These are phyloP conservation scores for Lobosporangium transversale DNA, from an alignment of 192 early-diverging fungal genomes.

Conservation along the genomic window DNA sequence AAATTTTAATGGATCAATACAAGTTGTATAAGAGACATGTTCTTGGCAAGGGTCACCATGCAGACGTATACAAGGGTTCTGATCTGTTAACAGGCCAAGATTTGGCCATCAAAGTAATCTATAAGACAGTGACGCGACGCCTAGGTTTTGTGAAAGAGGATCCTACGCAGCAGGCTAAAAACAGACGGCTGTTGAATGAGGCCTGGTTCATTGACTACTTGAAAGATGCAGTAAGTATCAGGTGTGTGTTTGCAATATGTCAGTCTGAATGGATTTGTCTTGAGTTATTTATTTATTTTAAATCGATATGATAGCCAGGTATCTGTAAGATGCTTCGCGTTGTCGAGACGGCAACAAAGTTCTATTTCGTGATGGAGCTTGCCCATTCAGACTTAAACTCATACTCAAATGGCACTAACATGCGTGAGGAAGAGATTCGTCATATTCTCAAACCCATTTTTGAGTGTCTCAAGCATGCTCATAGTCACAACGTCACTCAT, in stretches of 20 bases:
- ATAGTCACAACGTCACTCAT: conserved; percentile 43
- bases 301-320: conserved; percentile 23
- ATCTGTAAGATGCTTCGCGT: conserved; percentile 46
- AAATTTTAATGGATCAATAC: conserved; percentile 30
- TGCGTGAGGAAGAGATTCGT: conserved; percentile 51
- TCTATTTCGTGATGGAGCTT: conserved; percentile 52
- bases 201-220: conserved; percentile 51
- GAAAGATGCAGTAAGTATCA: conserved; percentile 38
- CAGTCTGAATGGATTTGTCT: too few relatives aligned
- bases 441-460: conserved; percentile 48
- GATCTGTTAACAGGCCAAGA: conserved; percentile 45
- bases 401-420: conserved; percentile 49
- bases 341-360: conserved; percentile 45
- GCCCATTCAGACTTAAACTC: conserved; percentile 51
- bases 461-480: conserved; percentile 51
- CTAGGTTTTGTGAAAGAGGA: conserved; percentile 44
- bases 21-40: conserved; percentile 43
- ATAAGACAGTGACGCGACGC: conserved; percentile 44
- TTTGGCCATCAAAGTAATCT: conserved; percentile 50
- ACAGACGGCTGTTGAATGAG: conserved; percentile 41
- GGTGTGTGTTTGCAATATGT: too few relatives aligned
- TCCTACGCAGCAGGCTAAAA: conserved; percentile 46
- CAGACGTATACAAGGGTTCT: conserved; percentile 49
- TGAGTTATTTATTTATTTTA: neutral
- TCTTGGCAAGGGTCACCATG: conserved; percentile 50